Base-by-base conservation (phyloP, 495 filamentous ascomycete species). In the Penicillium diatomitis region DNA sequence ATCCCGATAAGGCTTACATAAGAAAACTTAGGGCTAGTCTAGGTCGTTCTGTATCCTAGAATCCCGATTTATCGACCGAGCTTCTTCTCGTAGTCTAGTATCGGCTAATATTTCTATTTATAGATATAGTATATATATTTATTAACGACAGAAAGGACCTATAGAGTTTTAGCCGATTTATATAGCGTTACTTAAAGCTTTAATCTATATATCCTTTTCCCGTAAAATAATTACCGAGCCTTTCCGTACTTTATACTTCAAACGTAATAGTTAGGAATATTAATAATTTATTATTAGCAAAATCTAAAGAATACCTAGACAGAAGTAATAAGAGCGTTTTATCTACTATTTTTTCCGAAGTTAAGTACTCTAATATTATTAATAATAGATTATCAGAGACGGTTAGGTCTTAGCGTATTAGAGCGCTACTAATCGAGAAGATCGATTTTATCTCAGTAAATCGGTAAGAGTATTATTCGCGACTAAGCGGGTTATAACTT, bases 121-220 rank as follows among this genome's bases (percentile, higher is more conserved):
- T 53, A 2, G 54, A 61, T 42, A 35, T 61, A 0, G 39, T 64
- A 41, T 64, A 44, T 41, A 54, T 64, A 27, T 64, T 55, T 39
- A 41, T 54, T 20, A 42, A 54, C 28, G 48, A 60, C 32, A 30
- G 45, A 27, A 46, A 32, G 11, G 48, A 48, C 8, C 38, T 53
- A 0, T 3, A 48, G 0, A n/a, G n/a, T n/a, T n/a, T n/a, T n/a
- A n/a, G n/a, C n/a, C n/a, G n/a, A n/a, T 57, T 59, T 38, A 33
- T 64, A 30, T 30, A 46, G 6, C 28, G 38, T 6, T 63, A 41
- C 45, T 30, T 42, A 4, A 3, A 51, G 20, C 35, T 59, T 49
- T 7, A 47, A 11, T 46, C 43, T 11, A 38, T 31, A 11, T 52
- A 47, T 6, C 36, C 44, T 7, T 31, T 52, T 38, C 31, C 51